Conservation (phyloP, 23 red algal species). For the Gracilariopsis chorda region DNA sequence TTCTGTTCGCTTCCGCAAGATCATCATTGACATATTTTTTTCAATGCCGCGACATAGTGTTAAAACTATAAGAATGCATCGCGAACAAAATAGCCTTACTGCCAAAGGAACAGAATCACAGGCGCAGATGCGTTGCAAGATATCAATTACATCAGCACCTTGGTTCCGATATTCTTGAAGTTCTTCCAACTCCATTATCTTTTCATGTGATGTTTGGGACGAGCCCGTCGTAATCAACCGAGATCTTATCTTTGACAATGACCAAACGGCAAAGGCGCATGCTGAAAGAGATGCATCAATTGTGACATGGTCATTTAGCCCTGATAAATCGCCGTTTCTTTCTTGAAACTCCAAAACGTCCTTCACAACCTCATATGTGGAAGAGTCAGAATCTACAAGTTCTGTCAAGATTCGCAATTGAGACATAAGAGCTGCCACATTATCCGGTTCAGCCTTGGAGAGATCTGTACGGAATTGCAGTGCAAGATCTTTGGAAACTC, state of each 20-base stretch:
- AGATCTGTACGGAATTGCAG: conserved; percentile 20
- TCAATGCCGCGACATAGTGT: conserved; percentile 47
- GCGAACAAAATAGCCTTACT: neutral
- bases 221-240: neutral
- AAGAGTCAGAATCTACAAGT: neutral
- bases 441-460: conserved; percentile 13
- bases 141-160: conserved; percentile 10
- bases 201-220: neutral
- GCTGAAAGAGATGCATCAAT: neutral
- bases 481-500: conserved; percentile 8
- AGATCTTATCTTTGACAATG: conserved; percentile 32
- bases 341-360: conserved; percentile 34
- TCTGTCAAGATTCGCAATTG: conserved; percentile 30
- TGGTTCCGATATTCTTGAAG: neutral
- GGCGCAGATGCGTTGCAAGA: conserved; percentile 19
- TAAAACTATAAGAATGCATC: conserved; percentile 28
- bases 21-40: neutral
- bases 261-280: conserved; percentile 31
- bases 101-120: neutral
- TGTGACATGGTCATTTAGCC: neutral
- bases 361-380: neutral
- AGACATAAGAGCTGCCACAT: conserved; percentile 8
- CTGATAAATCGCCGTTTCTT: neutral
- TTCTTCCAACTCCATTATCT: conserved; percentile 18
- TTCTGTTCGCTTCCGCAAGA: neutral